Evolutionary conservation across 2,329 filamentous ascomycete species (phyloP).

Genomic region (Neofusicoccum umdonicola): DNA sequence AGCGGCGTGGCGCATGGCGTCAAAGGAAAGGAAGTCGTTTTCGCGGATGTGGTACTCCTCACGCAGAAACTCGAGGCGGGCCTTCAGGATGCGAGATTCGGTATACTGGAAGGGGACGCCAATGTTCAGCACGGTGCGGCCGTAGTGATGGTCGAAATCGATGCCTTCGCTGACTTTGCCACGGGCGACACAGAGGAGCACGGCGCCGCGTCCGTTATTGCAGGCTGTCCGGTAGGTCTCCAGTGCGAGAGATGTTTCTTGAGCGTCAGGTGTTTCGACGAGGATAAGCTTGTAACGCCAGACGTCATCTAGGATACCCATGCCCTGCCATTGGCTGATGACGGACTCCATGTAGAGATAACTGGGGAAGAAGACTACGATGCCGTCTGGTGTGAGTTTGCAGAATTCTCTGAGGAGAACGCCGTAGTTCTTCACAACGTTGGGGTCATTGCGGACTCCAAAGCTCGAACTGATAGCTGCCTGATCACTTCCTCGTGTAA

Average conservation of each 20-base stretch:
- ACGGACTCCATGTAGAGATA: conserved; percentile 99
- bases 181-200: conserved; percentile 90
- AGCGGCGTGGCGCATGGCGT: conserved; percentile 98
- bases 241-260: conserved; percentile 91
- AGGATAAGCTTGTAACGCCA: conserved; percentile 99
- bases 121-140: conserved; percentile 91
- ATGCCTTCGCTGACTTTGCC: conserved; percentile 98
- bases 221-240: conserved; percentile 98
- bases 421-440: conserved; percentile 96
- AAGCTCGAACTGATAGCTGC: conserved; percentile 90
- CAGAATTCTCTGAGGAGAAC: conserved; percentile 91
- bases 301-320: conserved; percentile 94
- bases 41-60: conserved; percentile 97
- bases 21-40: conserved; percentile 97
- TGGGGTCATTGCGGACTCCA: conserved; percentile 90
- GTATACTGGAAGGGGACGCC: conserved; percentile 99
- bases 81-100: conserved; percentile 94
- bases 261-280: conserved; percentile 94
- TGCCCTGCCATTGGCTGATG: conserved; percentile 98
- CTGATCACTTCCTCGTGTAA: conserved; percentile 92
- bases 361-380: conserved; percentile 99
- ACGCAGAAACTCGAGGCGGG: conserved; percentile 88
- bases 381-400: conserved; percentile 90
- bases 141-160: conserved; percentile 98
- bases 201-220: conserved; percentile 91